Evolutionary conservation across 805 yeast species (phyloP), one percentile per base, ranked within the genome.

Genomic region (Ogataea allantospora): DNA sequence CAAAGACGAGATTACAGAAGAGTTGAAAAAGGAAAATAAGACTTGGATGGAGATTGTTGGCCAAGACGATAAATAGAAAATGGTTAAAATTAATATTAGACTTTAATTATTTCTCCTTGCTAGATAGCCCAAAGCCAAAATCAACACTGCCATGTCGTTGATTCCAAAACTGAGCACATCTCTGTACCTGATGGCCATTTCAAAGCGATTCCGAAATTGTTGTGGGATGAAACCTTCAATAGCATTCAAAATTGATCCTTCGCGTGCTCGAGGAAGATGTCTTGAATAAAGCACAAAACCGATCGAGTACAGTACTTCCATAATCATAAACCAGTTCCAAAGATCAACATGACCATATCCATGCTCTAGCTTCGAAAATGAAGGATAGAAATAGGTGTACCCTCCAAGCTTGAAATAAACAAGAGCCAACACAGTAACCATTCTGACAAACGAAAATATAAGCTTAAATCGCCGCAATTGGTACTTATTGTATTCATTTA

Each of bases 1-100:
- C 44, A 77, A 79, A 44, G 73, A 73, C 43, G 86, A 78, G 51
- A 65, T 83, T 32, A 68, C 75, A 12, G 58, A 58, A 7, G 81
- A 83, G 58, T 70, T 91, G 54, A 65, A 66, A 35, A 78, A 73
- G 50, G 89, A 82, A 55, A 91, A 88, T 6, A 80, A 80, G 62
- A 80, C 88, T 3, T 91, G 98, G 98, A 68, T 70, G 60, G 77
- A 87, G 58, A 80, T 88, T 34, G 68, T 86, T 27, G 91, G 91
- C 18, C 63, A 70, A 42, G 87, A 83, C 52, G 60, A 64, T 49
- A 62, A 48, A 37, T 36, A 35, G 26, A 32, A 8, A 12, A 7
- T 15, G n/a, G 25, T 15, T 10, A 27, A 19, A 28, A 25, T 5
- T 18, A 19, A 18, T 48, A 38, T 23, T 16, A 23, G 12, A 18